A percentile compares a stretch with the other conserved stretches of the same genome.
phyloP scores from a whole-genome alignment of 176 grass and related monocot genomes.

The Alopecurus myosuroides region DNA sequence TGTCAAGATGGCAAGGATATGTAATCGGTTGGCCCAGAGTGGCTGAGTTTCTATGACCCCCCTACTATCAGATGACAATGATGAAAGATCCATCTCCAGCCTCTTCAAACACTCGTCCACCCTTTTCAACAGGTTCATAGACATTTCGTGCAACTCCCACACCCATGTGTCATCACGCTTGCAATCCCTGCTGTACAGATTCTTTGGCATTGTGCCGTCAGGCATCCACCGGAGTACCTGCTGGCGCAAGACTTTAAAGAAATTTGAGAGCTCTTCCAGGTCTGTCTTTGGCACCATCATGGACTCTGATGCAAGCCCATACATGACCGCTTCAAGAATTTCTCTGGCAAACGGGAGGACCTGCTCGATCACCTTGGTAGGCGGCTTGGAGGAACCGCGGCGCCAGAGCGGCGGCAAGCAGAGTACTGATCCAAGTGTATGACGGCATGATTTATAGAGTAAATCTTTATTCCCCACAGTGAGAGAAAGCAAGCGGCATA shows the following conservation, averaged over 20 bases:
- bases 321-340: conserved; percentile 37
- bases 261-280: conserved; percentile 76
- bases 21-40: conserved; percentile 30
- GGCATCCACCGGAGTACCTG: conserved; percentile 42
- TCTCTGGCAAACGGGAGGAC: conserved; percentile 67
- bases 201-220: conserved; percentile 35
- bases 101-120: conserved; percentile 62
- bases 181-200: conserved; percentile 46
- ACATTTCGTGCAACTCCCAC: conserved; percentile 48
- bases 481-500: conserved; percentile 53
- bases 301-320: conserved; percentile 41
- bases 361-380: conserved; percentile 50
- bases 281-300: conserved; percentile 44
- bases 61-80: conserved; percentile 37
- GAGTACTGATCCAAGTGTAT: conserved; percentile 48
- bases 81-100: conserved; percentile 52
- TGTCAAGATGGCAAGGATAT: conserved; percentile 61
- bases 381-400: conserved; percentile 14
- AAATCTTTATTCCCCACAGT: conserved; percentile 42
- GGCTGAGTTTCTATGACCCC: conserved; percentile 40
- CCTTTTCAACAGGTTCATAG: conserved; percentile 53
- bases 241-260: conserved; percentile 51
- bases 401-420: conserved; percentile 19
- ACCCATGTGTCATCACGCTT: conserved; percentile 60
- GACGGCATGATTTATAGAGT: conserved; percentile 62